These are phyloP conservation scores for Cryptococcus hybrid DNA, from an alignment of 1,284 basidiomycete genomes.

Conservation along the genomic window DNA sequence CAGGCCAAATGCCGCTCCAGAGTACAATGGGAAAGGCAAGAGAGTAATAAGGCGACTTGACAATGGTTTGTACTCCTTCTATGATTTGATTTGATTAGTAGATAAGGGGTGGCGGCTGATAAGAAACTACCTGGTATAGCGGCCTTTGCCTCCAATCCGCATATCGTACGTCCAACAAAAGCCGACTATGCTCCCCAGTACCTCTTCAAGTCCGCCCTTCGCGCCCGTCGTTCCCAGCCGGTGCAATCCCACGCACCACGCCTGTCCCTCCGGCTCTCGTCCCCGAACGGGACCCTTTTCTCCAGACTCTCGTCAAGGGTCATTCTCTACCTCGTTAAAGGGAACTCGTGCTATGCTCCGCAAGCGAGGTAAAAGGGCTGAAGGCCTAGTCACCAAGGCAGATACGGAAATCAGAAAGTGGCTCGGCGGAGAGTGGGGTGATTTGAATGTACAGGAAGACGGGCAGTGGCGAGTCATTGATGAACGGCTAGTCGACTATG, in stretches of 20 bases:
- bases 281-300: slow-evolving; percentile 22
- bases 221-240: slow-evolving; percentile 31
- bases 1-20: slow-evolving; percentile 4
- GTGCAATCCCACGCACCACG: slow-evolving; percentile 25
- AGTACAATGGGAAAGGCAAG: slow-evolving; percentile 32
- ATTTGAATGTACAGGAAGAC: slow-evolving; percentile 14
- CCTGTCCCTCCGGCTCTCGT: slow-evolving; percentile 16
- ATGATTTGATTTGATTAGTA: neutral
- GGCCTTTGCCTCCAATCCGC: slow-evolving; percentile 42
- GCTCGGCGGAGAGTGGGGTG: slow-evolving; percentile 30
- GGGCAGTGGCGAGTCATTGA: slow-evolving; percentile 38
- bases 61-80: slow-evolving; percentile 28
- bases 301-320: slow-evolving; percentile 28
- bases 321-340: slow-evolving; percentile 44
- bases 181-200: slow-evolving; percentile 39
- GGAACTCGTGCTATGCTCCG: slow-evolving; percentile 43
- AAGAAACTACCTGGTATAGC: slow-evolving; percentile 19
- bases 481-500: slow-evolving; percentile 17
- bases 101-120: neutral
- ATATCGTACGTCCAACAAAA: slow-evolving; percentile 32
- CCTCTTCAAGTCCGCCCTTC: slow-evolving; percentile 36
- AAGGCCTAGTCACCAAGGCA: slow-evolving; percentile 34
- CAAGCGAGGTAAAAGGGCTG: slow-evolving; percentile 37
- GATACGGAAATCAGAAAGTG: slow-evolving; percentile 38
- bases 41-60: slow-evolving; percentile 42